Evolutionary conservation across 805 yeast species (phyloP).

Genomic region (Suhomyces sp.): DNA sequence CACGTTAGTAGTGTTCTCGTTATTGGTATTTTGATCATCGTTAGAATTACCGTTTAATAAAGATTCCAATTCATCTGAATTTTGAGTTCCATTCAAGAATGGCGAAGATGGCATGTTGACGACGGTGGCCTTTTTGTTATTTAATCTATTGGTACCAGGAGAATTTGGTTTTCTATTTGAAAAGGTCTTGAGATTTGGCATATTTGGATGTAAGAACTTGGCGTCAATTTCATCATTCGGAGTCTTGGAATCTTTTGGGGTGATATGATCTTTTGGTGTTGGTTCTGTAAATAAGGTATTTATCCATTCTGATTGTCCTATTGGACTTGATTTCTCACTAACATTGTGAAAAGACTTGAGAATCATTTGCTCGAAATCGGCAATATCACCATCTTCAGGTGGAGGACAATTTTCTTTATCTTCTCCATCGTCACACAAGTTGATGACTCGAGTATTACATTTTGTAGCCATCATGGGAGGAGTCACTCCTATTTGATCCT

Average conservation of each 20-base stretch:
- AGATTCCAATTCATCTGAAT: conserved; percentile 13
- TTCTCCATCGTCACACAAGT: conserved; percentile 41
- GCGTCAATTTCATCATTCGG: conserved; percentile 17
- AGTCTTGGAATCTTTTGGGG: conserved; percentile 20
- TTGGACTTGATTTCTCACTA: conserved; percentile 33
- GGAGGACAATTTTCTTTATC: conserved; percentile 29
- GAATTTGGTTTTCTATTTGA: conserved; percentile 21
- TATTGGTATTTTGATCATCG: not conserved
- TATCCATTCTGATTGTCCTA: conserved; percentile 43
- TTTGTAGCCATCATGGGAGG: conserved; percentile 56
- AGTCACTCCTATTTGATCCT: conserved; percentile 32
- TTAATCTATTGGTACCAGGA: conserved; percentile 16
- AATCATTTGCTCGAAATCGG: conserved; percentile 25
- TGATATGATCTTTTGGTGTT: conserved; percentile 36
- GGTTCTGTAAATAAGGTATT: conserved; percentile 40
- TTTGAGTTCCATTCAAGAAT: conserved; percentile 19
- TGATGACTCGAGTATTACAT: conserved; percentile 52
- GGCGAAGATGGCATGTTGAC: conserved; percentile 44
- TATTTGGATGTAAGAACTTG: conserved; percentile 18
- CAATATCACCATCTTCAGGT: conserved; percentile 7
- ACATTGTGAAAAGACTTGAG: conserved; percentile 18
- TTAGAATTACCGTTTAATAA: conserved; percentile 14
- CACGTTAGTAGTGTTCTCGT: not conserved
- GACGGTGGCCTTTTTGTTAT: conserved; percentile 20
- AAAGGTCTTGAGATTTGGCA: conserved; percentile 33